Base-by-base conservation (phyloP, 2,329 filamentous ascomycete species). In the Colletotrichum abscissum region DNA sequence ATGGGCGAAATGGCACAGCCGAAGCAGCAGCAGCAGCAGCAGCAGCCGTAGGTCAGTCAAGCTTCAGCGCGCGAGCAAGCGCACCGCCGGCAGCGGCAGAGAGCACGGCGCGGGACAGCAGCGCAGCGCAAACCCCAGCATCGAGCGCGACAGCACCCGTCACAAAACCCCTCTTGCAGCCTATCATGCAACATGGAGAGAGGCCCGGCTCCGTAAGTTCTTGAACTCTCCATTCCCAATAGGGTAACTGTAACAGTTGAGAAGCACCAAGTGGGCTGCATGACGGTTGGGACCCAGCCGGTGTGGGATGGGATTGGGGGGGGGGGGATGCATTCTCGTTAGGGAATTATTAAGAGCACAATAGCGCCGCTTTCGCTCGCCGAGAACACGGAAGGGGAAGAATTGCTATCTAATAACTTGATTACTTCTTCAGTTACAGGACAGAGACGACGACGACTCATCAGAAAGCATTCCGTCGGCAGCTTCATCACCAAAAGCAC, bases 191-290 rank as follows among this genome's bases (percentile, higher is more conserved):
- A 28, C 59, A 22, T 22, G 59, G 30, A 26, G 69, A 72, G 63
- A 67, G 67, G 24, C 69, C 69, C 9, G 69, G 63, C 64, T 72
- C 58, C 57, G 69, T 72, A 69, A 33, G 69, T 72, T 35, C 42
- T 46, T 46, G 12, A 3, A 14, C 24, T 52, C 28, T 28, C 69
- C 52, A 26, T 72, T 63, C 69, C 66, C 54, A n/a, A 72, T 72
- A 57, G 38, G 69, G 69, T 63, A 72, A 69, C 52, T 72, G 65
- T 58, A 72, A 63, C n/a, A 72, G 69, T 69, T 38, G 22, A 62
- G 35, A 16, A 56, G 63, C 68, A 66, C 68, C 63, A 67, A 71
- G 68, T 71, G 69, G 69, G 69, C 46, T 55, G 35, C 42, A 19
- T 49, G 42, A n/a, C 42, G 42, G 42, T 33, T 24, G 26, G 46